phyloP scores from a whole-genome alignment of 305 asterid genomes.

The Rubia tinctorum region DNA sequence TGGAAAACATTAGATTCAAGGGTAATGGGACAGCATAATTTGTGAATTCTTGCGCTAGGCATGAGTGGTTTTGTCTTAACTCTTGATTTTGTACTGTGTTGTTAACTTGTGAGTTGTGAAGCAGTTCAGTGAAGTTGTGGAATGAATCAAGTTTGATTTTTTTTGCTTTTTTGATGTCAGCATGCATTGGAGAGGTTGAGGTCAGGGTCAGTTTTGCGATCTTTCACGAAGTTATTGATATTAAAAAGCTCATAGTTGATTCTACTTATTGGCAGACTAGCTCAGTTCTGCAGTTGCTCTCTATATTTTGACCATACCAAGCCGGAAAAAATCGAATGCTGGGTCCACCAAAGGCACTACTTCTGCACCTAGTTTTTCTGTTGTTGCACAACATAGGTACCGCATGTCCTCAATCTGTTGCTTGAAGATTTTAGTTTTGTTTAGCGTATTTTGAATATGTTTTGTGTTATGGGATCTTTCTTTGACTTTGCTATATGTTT shows the following conservation, averaged over 20 bases:
- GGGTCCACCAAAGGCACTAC: conserved; percentile 7
- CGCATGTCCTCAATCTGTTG: too few species aligned
- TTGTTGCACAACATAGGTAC: too few species aligned
- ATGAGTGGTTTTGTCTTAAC: too few species aligned
- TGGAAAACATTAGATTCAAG: not conserved
- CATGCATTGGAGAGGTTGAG: not conserved
- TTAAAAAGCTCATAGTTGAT: not conserved
- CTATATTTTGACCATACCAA: conserved; percentile 5
- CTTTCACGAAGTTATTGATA: not conserved
- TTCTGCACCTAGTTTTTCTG: too few species aligned
- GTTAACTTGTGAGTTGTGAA: not conserved
- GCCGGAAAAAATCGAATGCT: not conserved
- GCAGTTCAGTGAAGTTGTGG: not conserved
- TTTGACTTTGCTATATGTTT: too few species aligned
- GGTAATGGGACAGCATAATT: not conserved
- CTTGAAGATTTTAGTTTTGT: too few species aligned
- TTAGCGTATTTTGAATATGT: too few species aligned
- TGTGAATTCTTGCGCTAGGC: too few species aligned
- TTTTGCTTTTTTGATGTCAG: not conserved
- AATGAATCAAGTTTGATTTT: not conserved
- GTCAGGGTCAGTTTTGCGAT: not conserved
- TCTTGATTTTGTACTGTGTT: too few species aligned
- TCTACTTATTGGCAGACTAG: not conserved
- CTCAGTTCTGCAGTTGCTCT: not conserved
- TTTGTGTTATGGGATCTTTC: too few species aligned